phyloP scores from a whole-genome alignment of 2,329 filamentous ascomycete genomes.

The Fusarium musae region DNA sequence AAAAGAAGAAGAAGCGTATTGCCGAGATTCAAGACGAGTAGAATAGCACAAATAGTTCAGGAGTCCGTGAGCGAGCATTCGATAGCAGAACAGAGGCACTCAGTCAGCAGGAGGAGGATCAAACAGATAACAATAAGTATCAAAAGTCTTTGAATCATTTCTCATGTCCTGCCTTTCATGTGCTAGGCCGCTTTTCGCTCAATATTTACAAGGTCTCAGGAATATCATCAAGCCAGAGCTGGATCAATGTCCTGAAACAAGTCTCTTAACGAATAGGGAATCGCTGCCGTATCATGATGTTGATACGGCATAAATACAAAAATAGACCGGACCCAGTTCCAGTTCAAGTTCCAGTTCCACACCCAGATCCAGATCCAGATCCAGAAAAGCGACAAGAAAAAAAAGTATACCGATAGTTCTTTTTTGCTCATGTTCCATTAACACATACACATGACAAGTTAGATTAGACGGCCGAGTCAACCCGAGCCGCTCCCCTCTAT shows the following conservation, averaged over 20 bases:
- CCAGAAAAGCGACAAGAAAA: conserved; percentile 29
- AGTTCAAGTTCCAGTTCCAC: neutral
- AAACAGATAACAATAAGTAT: conserved; percentile 17
- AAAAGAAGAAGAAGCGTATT: conserved; percentile 58
- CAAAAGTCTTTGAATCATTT: conserved; percentile 1
- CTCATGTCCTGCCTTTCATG: conserved; percentile 2
- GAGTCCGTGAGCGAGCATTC: neutral
- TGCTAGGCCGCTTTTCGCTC: neutral
- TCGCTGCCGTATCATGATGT: conserved; percentile 42
- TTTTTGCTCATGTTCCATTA: conserved; percentile 48
- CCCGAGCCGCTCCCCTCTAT: conserved; percentile 10
- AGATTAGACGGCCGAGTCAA: conserved; percentile 21
- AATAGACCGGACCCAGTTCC: conserved; percentile 16
- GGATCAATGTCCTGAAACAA: conserved; percentile 21
- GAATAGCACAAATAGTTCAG: neutral
- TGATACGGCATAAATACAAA: conserved; percentile 46
- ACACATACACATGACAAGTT: conserved; percentile 44
- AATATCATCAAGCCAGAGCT: conserved; percentile 4
- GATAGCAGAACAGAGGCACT: conserved; percentile 9
- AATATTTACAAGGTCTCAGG: neutral
- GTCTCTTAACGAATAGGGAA: conserved; percentile 37
- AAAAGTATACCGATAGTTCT: conserved; percentile 39
- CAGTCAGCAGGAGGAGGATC: conserved; percentile 17
- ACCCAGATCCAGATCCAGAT: conserved; percentile 12
- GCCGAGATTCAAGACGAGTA: conserved; percentile 46